Conservation (phyloP, 768 basidiomycete species). For the Leucosporidium creatinivorum region DNA sequence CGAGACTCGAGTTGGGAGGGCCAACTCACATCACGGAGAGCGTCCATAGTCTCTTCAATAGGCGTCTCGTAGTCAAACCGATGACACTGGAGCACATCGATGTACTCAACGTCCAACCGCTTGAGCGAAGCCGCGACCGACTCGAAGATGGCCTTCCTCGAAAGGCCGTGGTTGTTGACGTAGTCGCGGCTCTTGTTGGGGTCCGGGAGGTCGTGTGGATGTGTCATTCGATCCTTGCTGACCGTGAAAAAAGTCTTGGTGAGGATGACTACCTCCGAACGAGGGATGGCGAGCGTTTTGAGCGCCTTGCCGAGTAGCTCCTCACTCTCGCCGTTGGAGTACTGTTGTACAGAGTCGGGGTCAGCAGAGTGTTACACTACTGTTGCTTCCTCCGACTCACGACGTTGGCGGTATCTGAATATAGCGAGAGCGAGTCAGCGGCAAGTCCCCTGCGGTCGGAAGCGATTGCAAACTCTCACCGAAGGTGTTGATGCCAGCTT, state of each 20-base stretch:
- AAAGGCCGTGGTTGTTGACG: conserved; percentile 47
- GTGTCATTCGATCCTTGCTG: background rate
- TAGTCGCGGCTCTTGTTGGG: conserved; percentile 43
- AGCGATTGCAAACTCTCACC: too few species aligned
- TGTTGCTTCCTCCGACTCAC: too few species aligned
- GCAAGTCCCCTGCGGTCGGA: too few species aligned
- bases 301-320: conserved; percentile 63
- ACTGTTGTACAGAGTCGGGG: conserved; percentile 47
- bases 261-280: conserved; percentile 67
- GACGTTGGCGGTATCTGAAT: too few species aligned
- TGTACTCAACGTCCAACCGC: conserved; percentile 64
- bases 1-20: too few species aligned
- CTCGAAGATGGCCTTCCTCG: conserved; percentile 61
- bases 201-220: background rate
- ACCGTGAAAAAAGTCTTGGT: conserved; percentile 52
- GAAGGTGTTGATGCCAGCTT: conserved; percentile 55
- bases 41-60: conserved; percentile 46
- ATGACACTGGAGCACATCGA: conserved; percentile 60
- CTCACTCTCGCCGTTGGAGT: conserved; percentile 63
- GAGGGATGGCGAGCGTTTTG: conserved; percentile 57
- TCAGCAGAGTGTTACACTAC: too few species aligned
- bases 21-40: conserved; percentile 40
- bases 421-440: too few species aligned
- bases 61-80: conserved; percentile 55
- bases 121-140: conserved; percentile 51